phyloP scores from a whole-genome alignment of 257 asterid species.

The Vinca minor region DNA sequence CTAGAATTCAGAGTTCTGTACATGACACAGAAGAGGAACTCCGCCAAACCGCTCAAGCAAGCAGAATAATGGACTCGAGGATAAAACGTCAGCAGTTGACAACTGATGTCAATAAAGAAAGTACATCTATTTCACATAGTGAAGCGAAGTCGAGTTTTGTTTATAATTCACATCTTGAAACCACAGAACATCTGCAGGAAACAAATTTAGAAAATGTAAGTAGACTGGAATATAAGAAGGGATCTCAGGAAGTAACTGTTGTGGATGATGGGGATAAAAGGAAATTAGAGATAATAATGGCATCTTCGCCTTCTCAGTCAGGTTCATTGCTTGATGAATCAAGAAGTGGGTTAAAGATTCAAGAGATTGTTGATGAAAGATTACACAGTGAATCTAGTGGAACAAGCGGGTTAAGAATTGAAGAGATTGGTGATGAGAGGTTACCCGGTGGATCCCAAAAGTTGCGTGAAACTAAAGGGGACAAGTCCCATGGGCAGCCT shows the following conservation, averaged over 20 bases:
- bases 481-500: too few relatives aligned
- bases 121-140: too few relatives aligned
- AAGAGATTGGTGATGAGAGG: conserved; percentile 24
- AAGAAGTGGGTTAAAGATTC: conserved; percentile 17
- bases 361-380: conserved; percentile 25
- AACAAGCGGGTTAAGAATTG: conserved; percentile 19
- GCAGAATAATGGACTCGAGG: conserved; percentile 34
- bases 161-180: conserved; percentile 33
- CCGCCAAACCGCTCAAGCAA: conserved; percentile 28
- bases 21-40: conserved; percentile 35
- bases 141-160: conserved; percentile 30
- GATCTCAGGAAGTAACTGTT: conserved; percentile 26
- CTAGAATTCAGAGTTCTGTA: conserved; percentile 18
- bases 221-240: conserved; percentile 24
- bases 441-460: too few relatives aligned
- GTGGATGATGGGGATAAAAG: conserved; percentile 24
- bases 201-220: conserved; percentile 19
- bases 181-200: conserved; percentile 21
- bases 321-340: conserved; percentile 24
- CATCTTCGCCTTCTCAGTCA: conserved; percentile 27
- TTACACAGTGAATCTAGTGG: conserved; percentile 17
- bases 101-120: too few relatives aligned
- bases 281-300: conserved; percentile 20
- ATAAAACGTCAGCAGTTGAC: conserved; percentile 32
- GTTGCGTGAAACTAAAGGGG: conserved; percentile 21